phyloP scores from a whole-genome alignment of 2,329 filamentous ascomycete genomes.

The Claviceps spartinae region DNA sequence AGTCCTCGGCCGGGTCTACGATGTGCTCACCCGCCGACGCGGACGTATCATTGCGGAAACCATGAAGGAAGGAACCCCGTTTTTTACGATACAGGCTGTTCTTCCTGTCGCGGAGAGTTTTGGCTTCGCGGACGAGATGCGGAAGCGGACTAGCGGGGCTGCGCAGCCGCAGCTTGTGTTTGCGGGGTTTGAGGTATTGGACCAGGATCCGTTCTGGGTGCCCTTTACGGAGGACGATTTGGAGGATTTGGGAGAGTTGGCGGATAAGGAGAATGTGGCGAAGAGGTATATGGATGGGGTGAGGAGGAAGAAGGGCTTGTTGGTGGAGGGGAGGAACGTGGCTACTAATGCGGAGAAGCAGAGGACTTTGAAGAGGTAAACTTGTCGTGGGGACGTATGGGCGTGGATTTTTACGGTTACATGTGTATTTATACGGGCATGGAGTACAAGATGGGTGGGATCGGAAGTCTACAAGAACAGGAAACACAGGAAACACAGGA shows the following conservation, averaged over 20 bases:
- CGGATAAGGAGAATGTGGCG: slow-evolving; percentile 88
- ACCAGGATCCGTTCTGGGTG: slow-evolving; percentile 96
- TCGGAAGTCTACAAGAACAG: too few species aligned
- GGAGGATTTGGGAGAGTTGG: slow-evolving; percentile 88
- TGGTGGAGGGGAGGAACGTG: slow-evolving; percentile 65
- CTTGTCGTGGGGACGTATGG: too few species aligned
- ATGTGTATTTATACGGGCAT: too few species aligned
- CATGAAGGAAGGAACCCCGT: slow-evolving; percentile 89
- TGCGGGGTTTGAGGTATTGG: slow-evolving; percentile 79
- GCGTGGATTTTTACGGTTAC: too few species aligned
- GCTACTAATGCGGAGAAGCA: slow-evolving; percentile 89
- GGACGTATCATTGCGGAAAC: slow-evolving; percentile 81
- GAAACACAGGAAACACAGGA: too few species aligned
- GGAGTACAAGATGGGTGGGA: too few species aligned
- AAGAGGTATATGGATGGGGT: slow-evolving; percentile 93
- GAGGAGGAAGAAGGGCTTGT: slow-evolving; percentile 70
- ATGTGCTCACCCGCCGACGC: slow-evolving; percentile 87
- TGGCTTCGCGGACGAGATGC: slow-evolving; percentile 91
- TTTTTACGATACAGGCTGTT: slow-evolving; percentile 83
- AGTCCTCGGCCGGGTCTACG: slow-evolving; percentile 89
- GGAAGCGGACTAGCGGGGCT: slow-evolving; percentile 81
- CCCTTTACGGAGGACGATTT: slow-evolving; percentile 92
- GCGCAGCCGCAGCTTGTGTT: slow-evolving; percentile 91
- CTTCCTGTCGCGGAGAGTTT: slow-evolving; percentile 92
- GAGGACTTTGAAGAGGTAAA: slow-evolving; percentile 50